phyloP scores from a whole-genome alignment of 1,284 basidiomycete genomes.

The Tilletia walkeri region DNA sequence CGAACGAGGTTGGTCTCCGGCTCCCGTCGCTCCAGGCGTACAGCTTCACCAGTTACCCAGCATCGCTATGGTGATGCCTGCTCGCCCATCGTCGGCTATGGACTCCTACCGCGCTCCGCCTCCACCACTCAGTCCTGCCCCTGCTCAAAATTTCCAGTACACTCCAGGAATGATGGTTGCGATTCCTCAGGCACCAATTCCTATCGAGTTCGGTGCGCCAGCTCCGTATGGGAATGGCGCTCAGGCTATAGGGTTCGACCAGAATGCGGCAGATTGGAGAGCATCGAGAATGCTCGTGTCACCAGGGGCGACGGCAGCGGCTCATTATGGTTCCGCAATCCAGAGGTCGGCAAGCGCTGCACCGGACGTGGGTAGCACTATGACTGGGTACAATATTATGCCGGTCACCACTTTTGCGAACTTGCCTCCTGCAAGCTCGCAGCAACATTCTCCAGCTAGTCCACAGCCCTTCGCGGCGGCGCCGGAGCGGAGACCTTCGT shows the following conservation, averaged over 20 bases:
- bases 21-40: constrained; percentile 22
- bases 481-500: no score
- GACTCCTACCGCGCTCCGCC: constrained; percentile 10
- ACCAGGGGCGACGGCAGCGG: constrained; percentile 19
- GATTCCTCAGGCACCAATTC: neutral
- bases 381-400: neutral
- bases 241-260: neutral
- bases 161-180: constrained; percentile 17
- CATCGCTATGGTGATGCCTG: neutral
- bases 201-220: neutral
- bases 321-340: constrained; percentile 20
- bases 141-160: neutral
- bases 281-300: constrained; percentile 30
- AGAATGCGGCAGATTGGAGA: constrained; percentile 22
- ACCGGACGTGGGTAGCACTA: constrained; percentile 26
- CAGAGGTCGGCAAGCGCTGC: constrained; percentile 36
- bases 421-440: constrained; percentile 4
- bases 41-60: constrained; percentile 1
- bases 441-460: constrained; percentile 28
- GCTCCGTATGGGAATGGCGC: neutral
- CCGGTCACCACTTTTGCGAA: neutral
- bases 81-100: constrained; percentile 15
- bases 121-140: constrained; percentile 15
- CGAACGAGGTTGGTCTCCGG: constrained; percentile 47
- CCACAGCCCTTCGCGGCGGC: no score